A percentile compares a stretch with the other conserved stretches of the same genome.
Evolutionary conservation across 495 filamentous ascomycete genomes (phyloP).

Genomic region (Neurospora africana): DNA sequence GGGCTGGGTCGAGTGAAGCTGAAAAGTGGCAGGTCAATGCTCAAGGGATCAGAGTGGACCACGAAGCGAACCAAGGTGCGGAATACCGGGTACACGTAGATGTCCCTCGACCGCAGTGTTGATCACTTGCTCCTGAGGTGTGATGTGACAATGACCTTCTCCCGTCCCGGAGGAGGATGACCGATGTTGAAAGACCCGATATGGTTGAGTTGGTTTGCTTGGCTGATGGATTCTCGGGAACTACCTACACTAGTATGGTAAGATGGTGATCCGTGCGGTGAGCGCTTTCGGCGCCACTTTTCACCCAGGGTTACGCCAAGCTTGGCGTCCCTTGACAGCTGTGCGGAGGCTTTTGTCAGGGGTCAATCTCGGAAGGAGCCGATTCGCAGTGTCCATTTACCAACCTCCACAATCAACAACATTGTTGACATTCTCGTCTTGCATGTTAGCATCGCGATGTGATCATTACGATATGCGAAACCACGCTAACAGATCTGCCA

Average conservation of each 20-base stretch:
- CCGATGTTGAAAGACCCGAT: neutral
- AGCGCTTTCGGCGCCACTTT: neutral
- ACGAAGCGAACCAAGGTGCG: neutral
- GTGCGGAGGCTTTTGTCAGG: neutral
- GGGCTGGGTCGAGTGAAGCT: neutral
- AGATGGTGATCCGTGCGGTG: neutral
- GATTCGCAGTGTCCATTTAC: neutral
- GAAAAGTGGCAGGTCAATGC: neutral
- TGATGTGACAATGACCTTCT: neutral
- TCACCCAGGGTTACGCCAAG: neutral
- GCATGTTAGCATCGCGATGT: neutral
- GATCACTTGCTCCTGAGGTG: neutral
- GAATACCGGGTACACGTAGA: neutral
- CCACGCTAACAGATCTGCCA: neutral
- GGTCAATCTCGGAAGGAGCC: neutral
- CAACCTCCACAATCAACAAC: neutral
- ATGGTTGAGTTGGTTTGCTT: neutral
- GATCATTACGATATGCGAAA: neutral
- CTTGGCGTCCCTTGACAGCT: neutral
- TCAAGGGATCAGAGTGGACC: neutral
- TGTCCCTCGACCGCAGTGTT: neutral
- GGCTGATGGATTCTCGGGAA: neutral
- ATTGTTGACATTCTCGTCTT: neutral
- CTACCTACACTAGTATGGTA: no score
- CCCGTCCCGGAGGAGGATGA: neutral